Conservation (phyloP, 2,329 filamentous ascomycete genomes). For the Mollisia scopiformis region DNA sequence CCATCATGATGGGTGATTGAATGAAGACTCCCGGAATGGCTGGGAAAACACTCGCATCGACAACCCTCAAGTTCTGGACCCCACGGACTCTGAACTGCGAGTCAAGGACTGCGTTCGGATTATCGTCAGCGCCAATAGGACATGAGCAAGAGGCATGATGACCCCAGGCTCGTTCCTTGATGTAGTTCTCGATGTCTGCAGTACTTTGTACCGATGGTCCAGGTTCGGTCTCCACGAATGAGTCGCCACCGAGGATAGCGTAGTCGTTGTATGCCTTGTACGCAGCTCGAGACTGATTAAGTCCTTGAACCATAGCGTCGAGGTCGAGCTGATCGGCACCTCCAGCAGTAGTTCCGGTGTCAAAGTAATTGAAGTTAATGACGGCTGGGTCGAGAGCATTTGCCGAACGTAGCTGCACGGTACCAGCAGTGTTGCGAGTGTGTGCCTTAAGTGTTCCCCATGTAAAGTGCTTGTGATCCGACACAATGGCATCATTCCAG, state of each 20-base stretch:
- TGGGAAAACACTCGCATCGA: conserved; percentile 63
- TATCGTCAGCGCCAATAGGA: conserved; percentile 55
- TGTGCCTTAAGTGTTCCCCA: conserved; percentile 60
- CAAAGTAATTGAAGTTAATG: conserved; percentile 66
- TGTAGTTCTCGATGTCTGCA: conserved; percentile 48
- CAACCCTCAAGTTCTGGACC: conserved; percentile 58
- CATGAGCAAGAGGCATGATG: conserved; percentile 61
- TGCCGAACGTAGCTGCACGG: conserved; percentile 60
- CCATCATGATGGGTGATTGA: conserved; percentile 51
- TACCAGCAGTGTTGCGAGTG: conserved; percentile 63
- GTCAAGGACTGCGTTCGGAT: conserved; percentile 59
- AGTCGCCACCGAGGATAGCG: conserved; percentile 41
- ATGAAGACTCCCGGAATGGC: conserved; percentile 53
- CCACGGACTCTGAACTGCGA: conserved; percentile 59
- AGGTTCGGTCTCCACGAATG: conserved; percentile 46
- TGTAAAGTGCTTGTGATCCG: conserved; percentile 43
- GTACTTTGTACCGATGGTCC: conserved; percentile 45
- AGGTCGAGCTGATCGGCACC: conserved; percentile 22
- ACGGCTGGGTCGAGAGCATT: conserved; percentile 66
- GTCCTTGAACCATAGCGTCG: conserved; percentile 23
- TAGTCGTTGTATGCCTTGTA: conserved; percentile 36
- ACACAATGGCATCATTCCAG: conserved; percentile 36
- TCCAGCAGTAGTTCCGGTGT: conserved; percentile 40
- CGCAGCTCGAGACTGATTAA: conserved; percentile 27
- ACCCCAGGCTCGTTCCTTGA: conserved; percentile 54